Percentiles rank a stretch among this genome's conserved stretches.
phyloP scores from a whole-genome alignment of 2,329 filamentous ascomycete genomes.

The Neonectria faginata region DNA sequence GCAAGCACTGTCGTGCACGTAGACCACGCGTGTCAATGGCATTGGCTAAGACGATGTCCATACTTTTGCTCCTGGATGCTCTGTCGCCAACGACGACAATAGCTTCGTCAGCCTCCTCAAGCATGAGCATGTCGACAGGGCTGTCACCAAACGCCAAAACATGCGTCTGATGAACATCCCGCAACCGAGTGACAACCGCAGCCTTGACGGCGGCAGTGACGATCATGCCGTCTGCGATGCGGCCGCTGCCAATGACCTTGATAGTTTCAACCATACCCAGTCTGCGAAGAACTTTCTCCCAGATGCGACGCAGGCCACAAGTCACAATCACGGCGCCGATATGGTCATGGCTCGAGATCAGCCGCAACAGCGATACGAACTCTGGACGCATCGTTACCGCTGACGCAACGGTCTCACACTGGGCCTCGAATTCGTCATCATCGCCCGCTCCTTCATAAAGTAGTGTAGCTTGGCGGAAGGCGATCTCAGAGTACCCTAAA shows the following conservation, averaged over 20 bases:
- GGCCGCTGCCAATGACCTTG: neutral
- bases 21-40: neutral
- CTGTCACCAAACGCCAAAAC: neutral
- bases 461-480: neutral
- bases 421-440: neutral
- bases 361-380: neutral
- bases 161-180: neutral
- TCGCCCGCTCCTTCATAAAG: neutral
- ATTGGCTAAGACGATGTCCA: neutral
- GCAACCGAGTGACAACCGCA: neutral
- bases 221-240: neutral
- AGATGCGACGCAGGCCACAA: neutral
- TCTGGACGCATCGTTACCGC: neutral
- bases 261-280: neutral
- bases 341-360: neutral
- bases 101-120: neutral
- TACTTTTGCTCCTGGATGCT: neutral
- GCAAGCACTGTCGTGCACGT: neutral
- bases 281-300: neutral
- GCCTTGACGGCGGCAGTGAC: neutral
- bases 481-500: neutral
- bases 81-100: neutral
- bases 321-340: neutral
- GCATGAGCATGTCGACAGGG: neutral
- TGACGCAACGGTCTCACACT: neutral